Evolutionary conservation across 139 green algal species (phyloP).

Genomic region (Coccomyxa sp.): DNA sequence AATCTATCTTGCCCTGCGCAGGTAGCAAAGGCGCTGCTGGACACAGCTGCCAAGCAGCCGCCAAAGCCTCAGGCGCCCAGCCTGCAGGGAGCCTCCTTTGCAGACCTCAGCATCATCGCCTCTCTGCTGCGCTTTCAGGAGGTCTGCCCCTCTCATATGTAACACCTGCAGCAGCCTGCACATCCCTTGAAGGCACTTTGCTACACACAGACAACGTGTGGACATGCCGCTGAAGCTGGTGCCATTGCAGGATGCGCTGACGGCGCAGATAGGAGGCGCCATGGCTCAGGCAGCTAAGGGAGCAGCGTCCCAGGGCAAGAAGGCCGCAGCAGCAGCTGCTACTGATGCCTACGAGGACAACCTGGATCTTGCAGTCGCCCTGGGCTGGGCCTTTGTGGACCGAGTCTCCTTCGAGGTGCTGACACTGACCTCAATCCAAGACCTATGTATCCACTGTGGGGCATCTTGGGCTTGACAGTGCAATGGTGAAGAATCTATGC

Average conservation of each 20-base stretch:
- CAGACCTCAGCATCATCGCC: background rate
- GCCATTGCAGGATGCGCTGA: constrained; percentile 21
- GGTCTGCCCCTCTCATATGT: background rate
- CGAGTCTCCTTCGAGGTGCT: constrained; percentile 36
- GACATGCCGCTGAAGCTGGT: background rate
- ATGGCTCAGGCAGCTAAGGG: constrained; percentile 35
- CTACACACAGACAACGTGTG: background rate
- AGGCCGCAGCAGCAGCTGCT: constrained; percentile 22
- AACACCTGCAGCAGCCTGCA: background rate
- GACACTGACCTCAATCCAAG: background rate
- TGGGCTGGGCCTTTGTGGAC: constrained; percentile 80
- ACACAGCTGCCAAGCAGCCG: constrained; percentile 20
- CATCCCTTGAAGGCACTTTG: background rate
- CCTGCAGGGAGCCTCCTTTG: constrained; percentile 6
- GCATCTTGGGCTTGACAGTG: background rate
- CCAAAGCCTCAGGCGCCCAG: constrained; percentile 5
- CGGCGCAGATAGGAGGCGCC: constrained; percentile 30
- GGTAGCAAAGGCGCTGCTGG: constrained; percentile 35
- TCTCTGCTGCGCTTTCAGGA: constrained; percentile 46
- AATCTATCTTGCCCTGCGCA: background rate
- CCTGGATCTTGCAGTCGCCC: constrained; percentile 58
- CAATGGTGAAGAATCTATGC: background rate
- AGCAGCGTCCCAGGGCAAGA: constrained; percentile 16
- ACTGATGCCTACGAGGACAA: constrained; percentile 52
- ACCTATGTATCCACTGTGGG: background rate